These are phyloP conservation scores for Pharnaceum exiguum DNA, from an alignment of 148 eudicot species.

Conservation along the genomic window DNA sequence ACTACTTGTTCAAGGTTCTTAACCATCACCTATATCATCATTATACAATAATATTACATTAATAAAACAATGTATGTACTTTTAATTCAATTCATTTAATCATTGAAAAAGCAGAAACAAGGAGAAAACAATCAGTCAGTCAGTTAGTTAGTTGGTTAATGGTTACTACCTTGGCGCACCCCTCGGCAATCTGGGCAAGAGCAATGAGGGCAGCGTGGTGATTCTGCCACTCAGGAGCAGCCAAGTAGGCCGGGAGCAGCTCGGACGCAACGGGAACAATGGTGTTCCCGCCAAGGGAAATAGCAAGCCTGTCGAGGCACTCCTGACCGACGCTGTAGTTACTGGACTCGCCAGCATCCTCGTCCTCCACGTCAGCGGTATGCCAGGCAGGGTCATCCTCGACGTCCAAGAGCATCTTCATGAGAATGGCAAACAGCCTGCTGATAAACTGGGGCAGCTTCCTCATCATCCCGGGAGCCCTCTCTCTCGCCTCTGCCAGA, in stretches of 20 bases:
- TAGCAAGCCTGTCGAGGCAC: constrained; percentile 70
- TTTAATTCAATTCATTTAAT: no score
- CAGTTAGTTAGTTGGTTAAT: no score
- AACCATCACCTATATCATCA: constrained; percentile 64
- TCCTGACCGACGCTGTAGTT: constrained; percentile 83
- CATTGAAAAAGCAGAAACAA: no score
- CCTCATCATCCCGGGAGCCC: constrained; percentile 97
- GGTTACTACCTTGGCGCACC: constrained; percentile 77
- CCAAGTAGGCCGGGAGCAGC: constrained; percentile 58
- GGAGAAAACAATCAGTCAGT: no score
- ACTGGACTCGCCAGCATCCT: constrained; percentile 86
- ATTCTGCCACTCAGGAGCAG: constrained; percentile 85
- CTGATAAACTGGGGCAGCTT: constrained; percentile 81
- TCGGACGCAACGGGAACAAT: constrained; percentile 89
- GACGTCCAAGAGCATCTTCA: constrained; percentile 74
- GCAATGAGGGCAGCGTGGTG: constrained; percentile 87
- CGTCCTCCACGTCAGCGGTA: constrained; percentile 61
- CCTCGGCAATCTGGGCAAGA: constrained; percentile 92
- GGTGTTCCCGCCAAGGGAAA: constrained; percentile 78
- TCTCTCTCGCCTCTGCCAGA: constrained; percentile 79
- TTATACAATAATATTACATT: no score
- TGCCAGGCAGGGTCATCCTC: constrained; percentile 91
- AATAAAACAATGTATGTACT: background rate
- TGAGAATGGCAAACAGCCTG: constrained; percentile 59
- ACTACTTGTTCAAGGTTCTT: constrained; percentile 89